Base-by-base conservation (phyloP, 805 yeast species). In the Candida fluviatilis region DNA sequence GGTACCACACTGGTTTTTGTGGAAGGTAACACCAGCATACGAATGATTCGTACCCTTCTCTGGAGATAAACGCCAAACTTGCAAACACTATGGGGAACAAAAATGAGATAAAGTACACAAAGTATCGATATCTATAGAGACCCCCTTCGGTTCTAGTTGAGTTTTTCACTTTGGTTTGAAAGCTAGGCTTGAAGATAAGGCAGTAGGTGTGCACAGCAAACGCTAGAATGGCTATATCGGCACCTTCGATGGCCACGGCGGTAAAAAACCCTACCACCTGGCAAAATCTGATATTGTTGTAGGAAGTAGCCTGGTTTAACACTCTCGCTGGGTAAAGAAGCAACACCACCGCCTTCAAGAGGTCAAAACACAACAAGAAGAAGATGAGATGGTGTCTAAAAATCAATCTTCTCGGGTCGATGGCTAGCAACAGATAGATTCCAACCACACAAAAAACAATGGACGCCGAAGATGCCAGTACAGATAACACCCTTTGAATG, bases 131-230 rank as follows among this genome's bases (percentile, higher is more conserved):
- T 30, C 68, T 64, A 53, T 75, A 84, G 10, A 89, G 65, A 0
- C 96, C 96, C 35, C 91, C 95, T 58, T 84, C 91, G 5, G 55
- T 55, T 33, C 69, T 51, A 35, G 50, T 42, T 11, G 73, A 55
- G 40, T 62, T 56, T 33, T 60, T 58, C 48, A 73, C 67, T 40
- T 66, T 71, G 41, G 71, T 67, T 23, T 59, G 54, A 18, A 67
- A 51, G 19, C 66, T 69, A 1, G 91, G 87, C 42, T 68, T 65
- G 57, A 86, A 84, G 4, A 89, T 82, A 21, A 87, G 62, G 31
- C 88, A 54, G 18, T 79, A 86, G 7, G 91, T 83, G 60, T 89
- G 96, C 12, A 88, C 60, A 1, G 96, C 95, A 61, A 89, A 84
- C 25, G 82, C 73, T 23, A 87, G 64, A 37, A 88, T 89, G 13